Conservation (phyloP, 148 eudicot species). For the Dianthus caryophyllus region DNA sequence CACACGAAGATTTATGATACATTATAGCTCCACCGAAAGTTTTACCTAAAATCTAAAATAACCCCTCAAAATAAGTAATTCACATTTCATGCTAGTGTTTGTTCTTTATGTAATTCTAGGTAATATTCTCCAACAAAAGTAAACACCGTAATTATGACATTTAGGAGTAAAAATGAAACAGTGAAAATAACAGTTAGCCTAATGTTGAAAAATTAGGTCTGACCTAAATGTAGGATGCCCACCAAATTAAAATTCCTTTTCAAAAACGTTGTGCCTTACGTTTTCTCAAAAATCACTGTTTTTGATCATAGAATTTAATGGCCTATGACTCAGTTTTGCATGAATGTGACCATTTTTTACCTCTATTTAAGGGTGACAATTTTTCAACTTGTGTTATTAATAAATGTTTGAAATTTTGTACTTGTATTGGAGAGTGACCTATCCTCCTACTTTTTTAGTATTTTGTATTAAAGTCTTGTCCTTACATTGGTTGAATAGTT, state of each 20-base stretch:
- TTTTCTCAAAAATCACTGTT: background rate
- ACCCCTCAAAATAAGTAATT: background rate
- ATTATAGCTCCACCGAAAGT: too few species aligned
- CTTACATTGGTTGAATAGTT: background rate
- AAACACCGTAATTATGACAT: background rate
- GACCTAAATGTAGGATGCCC: conserved; percentile 4
- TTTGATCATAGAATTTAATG: background rate
- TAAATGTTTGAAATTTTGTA: background rate
- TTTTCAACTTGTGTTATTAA: background rate
- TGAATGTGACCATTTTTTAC: conserved; percentile 1
- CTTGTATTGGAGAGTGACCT: background rate
- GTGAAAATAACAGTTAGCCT: conserved; percentile 6
- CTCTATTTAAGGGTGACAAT: background rate
- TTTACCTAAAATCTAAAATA: background rate
- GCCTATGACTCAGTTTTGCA: background rate
- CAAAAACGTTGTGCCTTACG: background rate
- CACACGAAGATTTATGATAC: too few species aligned
- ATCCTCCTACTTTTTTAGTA: background rate
- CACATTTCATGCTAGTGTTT: background rate
- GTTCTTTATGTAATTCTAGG: background rate
- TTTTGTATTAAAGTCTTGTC: background rate
- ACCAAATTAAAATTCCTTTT: conserved; percentile 6
- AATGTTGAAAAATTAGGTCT: background rate
- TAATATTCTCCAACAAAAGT: background rate
- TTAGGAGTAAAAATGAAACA: background rate